Percentiles rank a stretch among this genome's conserved stretches.
Conservation (phyloP, 768 basidiomycete species). For the Cystobasidium tubakii region DNA sequence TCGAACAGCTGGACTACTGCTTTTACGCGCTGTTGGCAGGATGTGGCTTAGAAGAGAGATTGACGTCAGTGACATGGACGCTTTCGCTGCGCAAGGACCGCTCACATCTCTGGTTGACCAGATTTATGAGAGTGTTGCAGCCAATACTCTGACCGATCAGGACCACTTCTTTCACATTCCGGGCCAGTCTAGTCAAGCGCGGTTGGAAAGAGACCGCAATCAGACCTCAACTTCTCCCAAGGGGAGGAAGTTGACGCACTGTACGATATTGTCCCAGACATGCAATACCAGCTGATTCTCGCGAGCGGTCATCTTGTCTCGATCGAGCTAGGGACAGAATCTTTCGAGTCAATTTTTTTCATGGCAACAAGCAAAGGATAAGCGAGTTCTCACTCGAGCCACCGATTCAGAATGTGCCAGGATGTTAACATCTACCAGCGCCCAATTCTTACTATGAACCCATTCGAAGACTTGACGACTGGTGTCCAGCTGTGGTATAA, state of each 20-base stretch:
- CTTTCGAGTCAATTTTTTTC: too few species aligned
- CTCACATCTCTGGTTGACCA: conserved; percentile 66
- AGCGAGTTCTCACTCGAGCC: conserved; percentile 26
- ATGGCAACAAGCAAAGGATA: too few species aligned
- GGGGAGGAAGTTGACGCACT: conserved; percentile 56
- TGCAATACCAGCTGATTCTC: conserved; percentile 64
- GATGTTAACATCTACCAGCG: conserved; percentile 80
- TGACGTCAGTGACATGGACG: too few species aligned
- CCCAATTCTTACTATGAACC: conserved; percentile 61
- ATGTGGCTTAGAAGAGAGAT: neutral
- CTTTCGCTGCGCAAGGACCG: neutral
- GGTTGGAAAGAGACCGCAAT: conserved; percentile 30
- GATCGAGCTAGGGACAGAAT: conserved; percentile 42
- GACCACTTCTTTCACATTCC: conserved; percentile 65
- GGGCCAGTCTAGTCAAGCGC: neutral
- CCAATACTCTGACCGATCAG: conserved; percentile 84
- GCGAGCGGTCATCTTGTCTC: conserved; percentile 39
- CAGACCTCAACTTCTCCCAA: neutral
- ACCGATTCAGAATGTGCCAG: conserved; percentile 49
- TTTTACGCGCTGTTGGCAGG: neutral
- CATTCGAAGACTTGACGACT: conserved; percentile 73
- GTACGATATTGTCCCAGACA: conserved; percentile 93
- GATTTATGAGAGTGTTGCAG: conserved; percentile 66
- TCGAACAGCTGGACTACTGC: conserved; percentile 12
- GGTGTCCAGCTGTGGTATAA: conserved; percentile 67